phyloP scores from a whole-genome alignment of 2,329 filamentous ascomycete genomes.

The Pyricularia pennisetigena region DNA sequence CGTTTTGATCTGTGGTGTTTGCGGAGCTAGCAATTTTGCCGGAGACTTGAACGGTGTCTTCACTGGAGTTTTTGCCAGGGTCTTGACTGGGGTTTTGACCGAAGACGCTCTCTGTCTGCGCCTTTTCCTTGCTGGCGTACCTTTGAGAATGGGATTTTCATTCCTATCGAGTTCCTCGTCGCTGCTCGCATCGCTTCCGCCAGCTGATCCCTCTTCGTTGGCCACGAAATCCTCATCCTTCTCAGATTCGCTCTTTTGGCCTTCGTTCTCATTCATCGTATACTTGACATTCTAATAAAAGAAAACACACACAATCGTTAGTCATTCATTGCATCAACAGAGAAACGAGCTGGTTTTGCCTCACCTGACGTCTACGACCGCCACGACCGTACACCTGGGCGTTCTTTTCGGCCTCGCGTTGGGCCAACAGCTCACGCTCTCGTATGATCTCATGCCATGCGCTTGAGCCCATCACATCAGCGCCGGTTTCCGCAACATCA shows the following conservation, averaged over 20 bases:
- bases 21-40: neutral
- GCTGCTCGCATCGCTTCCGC: slow-evolving; percentile 15
- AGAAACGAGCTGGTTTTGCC: slow-evolving; percentile 7
- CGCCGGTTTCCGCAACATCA: slow-evolving; percentile 30
- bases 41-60: neutral
- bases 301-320: slow-evolving; percentile 6
- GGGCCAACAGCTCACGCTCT: slow-evolving; percentile 69
- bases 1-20: neutral
- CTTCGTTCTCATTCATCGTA: slow-evolving; percentile 9
- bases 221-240: slow-evolving; percentile 17
- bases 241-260: slow-evolving; percentile 13
- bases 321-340: neutral
- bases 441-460: slow-evolving; percentile 88
- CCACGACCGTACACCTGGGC: slow-evolving; percentile 77
- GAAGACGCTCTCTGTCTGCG: neutral
- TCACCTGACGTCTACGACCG: slow-evolving; percentile 57
- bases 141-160: neutral
- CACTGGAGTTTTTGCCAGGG: neutral
- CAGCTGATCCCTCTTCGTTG: slow-evolving; percentile 12
- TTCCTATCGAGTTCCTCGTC: slow-evolving; percentile 10
- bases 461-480: slow-evolving; percentile 43
- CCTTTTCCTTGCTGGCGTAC: neutral
- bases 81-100: neutral
- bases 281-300: slow-evolving; percentile 10
- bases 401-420: slow-evolving; percentile 57